Evolutionary conservation across 306 rosid genomes (phyloP), one percentile per base, ranked within the genome.

Genomic region (Dryas octopetala): DNA sequence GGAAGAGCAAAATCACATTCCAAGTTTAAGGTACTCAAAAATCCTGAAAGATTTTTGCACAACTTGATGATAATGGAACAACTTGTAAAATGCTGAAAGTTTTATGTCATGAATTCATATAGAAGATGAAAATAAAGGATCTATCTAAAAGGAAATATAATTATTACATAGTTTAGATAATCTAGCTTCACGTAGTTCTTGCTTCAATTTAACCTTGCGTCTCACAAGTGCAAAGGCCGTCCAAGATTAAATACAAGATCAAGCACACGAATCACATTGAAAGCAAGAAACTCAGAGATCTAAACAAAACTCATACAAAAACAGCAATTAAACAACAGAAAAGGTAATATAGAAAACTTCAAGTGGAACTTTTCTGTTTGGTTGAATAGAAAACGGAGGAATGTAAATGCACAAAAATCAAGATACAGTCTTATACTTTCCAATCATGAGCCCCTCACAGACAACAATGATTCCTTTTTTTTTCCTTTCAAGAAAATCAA

Each of bases 221-320:
- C 41, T 40, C 3, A 12, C 41, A 51, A n/a, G 12, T 40, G 38
- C 62, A 53, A 8, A 11, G 16, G 40, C 45, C 40, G 13, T 17
- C 52, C 53, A 72, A 38, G 47, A 64, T 55, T 70, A 52, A 6
- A 32, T 38, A 57, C 68, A 47, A 28, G 16, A 72, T 49, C 41
- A 72, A n/a, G 41, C 23, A 23, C 9, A 41, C 2, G 23, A 41
- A 50, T 59, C 74, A 17, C 12, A 45, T 40, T 12, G n/a, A 61
- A 62, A 53, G 47, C 40, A 65, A 32, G 64, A 47, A 57, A 32
- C 64, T 8, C 70, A 60, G 58, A 74, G 84, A 81, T 68, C 74
- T 62, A 71, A 74, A 41, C 62, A 78, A 23, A 78, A 66, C 73
- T 40, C 38, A 55, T 5, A 50, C 14, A 16, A 28, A 52, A 54